Conservation (phyloP, 148 eudicot species). For the Simmondsia chinensis region DNA sequence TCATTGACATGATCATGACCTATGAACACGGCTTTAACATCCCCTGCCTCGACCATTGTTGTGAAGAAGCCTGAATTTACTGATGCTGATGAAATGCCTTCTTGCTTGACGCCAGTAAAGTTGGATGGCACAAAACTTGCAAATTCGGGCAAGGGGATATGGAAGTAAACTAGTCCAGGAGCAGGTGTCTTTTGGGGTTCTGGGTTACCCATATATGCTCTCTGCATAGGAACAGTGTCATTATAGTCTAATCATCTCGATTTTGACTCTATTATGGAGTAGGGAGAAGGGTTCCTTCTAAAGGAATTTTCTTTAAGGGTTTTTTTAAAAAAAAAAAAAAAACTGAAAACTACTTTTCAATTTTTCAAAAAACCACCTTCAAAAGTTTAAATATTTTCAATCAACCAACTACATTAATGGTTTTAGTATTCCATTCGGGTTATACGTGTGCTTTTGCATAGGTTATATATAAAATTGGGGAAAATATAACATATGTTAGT, state of each 20-base stretch:
- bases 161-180: constrained; percentile 85
- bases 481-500: no score
- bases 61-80: constrained; percentile 83
- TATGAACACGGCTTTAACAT: constrained; percentile 66
- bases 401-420: no score
- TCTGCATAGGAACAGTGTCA: constrained; percentile 32
- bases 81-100: constrained; percentile 69
- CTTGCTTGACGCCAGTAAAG: constrained; percentile 73
- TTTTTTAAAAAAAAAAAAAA: no score
- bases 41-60: constrained; percentile 66
- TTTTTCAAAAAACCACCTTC: no score
- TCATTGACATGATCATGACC: constrained; percentile 96
- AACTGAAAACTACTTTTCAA: no score
- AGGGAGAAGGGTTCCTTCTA: no score
- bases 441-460: no score
- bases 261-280: no score
- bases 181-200: constrained; percentile 43
- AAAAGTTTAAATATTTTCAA: no score
- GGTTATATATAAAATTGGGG: no score
- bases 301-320: no score
- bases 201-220: constrained; percentile 35
- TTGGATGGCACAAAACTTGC: constrained; percentile 58
- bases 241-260: background rate
- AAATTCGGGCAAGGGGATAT: constrained; percentile 86
- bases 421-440: no score